These are phyloP conservation scores for Saksenaea vasiformis DNA, from an alignment of 371 early-diverging fungal genomes.

Conservation along the genomic window DNA sequence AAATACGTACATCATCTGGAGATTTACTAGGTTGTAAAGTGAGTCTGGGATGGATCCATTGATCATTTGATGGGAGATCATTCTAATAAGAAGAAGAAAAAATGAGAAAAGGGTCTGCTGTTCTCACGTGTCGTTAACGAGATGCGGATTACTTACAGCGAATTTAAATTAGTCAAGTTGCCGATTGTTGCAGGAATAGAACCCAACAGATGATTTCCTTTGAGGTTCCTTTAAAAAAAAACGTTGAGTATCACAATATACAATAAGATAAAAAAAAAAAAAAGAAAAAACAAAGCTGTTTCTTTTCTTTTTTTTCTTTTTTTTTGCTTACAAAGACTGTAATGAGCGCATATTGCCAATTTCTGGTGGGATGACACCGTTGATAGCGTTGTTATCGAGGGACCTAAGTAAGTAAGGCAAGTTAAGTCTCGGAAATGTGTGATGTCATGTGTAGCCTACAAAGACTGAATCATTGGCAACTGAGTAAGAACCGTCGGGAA, in stretches of 20 bases:
- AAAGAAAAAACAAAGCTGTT: not conserved
- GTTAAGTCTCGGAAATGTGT: not conserved
- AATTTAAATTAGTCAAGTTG: conserved; percentile 30
- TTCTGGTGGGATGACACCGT: conserved; percentile 26
- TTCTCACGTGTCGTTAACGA: not conserved
- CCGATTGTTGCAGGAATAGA: conserved; percentile 37
- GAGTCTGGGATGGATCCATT: conserved; percentile 45
- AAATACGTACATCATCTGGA: conserved; percentile 30
- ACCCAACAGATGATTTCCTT: conserved; percentile 37
- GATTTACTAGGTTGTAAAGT: conserved; percentile 28
- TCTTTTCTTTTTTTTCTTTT: not conserved
- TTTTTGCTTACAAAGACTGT: conserved; percentile 27
- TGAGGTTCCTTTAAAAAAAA: conserved; percentile 30
- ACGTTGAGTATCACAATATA: not conserved
- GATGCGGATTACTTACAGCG: conserved; percentile 28
- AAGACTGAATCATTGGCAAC: conserved; percentile 14
- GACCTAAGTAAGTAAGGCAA: not conserved
- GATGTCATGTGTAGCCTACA: conserved; percentile 20
- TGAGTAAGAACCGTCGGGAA: conserved; percentile 29
- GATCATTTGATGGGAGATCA: conserved; percentile 35
- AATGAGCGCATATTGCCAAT: conserved; percentile 26
- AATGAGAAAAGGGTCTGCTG: not conserved
- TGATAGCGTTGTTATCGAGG: conserved; percentile 37
- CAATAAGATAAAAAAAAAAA: not conserved
- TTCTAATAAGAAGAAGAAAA: conserved; percentile 15